Percentiles rank a stretch among this genome's conserved stretches.
These are phyloP conservation scores for Hanseniaspora opuntiae DNA, from an alignment of 805 yeast species.

Conservation along the genomic window DNA sequence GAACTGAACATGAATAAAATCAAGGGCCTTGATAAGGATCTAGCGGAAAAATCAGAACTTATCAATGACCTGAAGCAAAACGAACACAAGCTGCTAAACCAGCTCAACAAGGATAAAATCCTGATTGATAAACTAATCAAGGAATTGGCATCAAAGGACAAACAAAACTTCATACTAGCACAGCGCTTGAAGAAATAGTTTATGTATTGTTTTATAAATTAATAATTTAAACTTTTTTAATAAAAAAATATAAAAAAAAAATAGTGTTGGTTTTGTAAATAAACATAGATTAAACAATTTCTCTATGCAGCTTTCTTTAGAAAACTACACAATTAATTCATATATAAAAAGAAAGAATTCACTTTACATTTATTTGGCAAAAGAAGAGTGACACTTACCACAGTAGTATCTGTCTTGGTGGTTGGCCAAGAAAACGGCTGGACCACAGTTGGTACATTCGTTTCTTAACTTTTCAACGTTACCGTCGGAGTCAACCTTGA, in stretches of 20 bases:
- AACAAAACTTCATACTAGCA: conserved; percentile 2
- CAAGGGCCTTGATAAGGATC: background rate
- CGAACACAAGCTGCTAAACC: background rate
- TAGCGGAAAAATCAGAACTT: background rate
- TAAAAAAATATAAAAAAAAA: background rate
- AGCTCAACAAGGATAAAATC: background rate
- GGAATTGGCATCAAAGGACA: conserved; percentile 4
- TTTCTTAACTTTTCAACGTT: conserved; percentile 97
- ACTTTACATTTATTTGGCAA: conserved; percentile 26
- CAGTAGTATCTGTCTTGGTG: conserved; percentile 98
- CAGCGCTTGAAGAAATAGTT: background rate
- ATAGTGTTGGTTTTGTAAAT: background rate
- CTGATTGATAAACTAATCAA: background rate
- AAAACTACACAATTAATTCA: background rate
- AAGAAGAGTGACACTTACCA: conserved; percentile 97
- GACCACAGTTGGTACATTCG: conserved; percentile 96
- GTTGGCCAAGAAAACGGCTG: conserved; percentile 99
- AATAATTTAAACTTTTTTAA: no score
- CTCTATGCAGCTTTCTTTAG: no score
- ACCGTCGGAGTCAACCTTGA: conserved; percentile 98
- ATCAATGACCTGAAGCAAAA: background rate
- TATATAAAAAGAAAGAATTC: background rate
- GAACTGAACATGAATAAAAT: background rate
- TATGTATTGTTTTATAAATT: background rate
- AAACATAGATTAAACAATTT: background rate